These are phyloP conservation scores for Aureobasidium vineae DNA, from an alignment of 2,329 filamentous ascomycete genomes.

Conservation along the genomic window DNA sequence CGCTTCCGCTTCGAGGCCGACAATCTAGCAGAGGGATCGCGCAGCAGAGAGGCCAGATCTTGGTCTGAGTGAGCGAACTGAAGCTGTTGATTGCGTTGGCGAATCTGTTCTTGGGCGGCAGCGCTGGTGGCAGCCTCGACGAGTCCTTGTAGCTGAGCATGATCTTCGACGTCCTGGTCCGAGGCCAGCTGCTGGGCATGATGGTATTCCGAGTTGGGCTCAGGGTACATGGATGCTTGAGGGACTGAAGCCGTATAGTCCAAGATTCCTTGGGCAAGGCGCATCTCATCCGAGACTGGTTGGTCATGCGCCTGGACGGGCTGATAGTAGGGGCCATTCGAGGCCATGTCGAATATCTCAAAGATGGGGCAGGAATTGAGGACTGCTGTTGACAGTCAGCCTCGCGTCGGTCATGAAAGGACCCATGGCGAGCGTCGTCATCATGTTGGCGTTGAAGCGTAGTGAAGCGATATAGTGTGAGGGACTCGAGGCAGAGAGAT, in stretches of 20 bases:
- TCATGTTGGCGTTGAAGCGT: not conserved
- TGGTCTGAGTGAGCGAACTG: slow-evolving; percentile 17
- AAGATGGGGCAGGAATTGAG: not conserved
- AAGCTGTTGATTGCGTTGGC: slow-evolving; percentile 12
- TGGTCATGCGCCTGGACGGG: slow-evolving; percentile 25
- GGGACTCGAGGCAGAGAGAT: not conserved
- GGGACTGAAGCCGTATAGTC: slow-evolving; percentile 1
- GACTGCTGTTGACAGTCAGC: slow-evolving; percentile 4
- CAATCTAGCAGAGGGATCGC: slow-evolving; percentile 2
- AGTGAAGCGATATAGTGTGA: not conserved
- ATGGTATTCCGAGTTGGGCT: slow-evolving; percentile 25
- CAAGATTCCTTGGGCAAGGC: slow-evolving; percentile 18
- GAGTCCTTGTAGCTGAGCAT: slow-evolving; percentile 28
- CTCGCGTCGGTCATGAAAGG: not conserved
- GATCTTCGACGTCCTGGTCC: slow-evolving; percentile 20
- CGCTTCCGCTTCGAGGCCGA: slow-evolving; percentile 1
- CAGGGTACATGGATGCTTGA: slow-evolving; percentile 27
- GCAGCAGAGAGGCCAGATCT: slow-evolving; percentile 19
- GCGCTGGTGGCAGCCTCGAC: slow-evolving; percentile 28
- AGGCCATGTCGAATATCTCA: slow-evolving; percentile 17
- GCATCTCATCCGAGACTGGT: slow-evolving; percentile 19
- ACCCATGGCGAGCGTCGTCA: not conserved
- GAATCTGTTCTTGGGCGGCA: slow-evolving; percentile 29
- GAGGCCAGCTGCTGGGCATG: slow-evolving; percentile 24
- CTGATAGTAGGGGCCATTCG: slow-evolving; percentile 28